Evolutionary conservation across 371 early-diverging fungal species (phyloP).

Genomic region (Phascolomyces articulosus): DNA sequence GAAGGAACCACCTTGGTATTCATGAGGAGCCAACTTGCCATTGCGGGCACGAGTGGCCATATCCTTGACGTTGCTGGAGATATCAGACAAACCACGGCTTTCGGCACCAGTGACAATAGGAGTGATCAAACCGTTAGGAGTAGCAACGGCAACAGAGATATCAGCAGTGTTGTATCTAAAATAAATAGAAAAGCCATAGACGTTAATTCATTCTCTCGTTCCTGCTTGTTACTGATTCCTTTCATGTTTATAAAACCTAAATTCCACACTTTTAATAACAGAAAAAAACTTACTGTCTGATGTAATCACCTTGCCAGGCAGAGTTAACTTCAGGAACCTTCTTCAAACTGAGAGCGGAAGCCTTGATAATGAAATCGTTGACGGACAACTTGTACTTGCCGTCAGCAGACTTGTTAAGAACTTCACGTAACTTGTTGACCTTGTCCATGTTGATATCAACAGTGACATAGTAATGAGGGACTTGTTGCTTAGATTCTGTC

Average conservation of each 20-base stretch:
- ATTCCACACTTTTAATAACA: too few species aligned
- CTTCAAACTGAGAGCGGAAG: constrained; percentile 87
- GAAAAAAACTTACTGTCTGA: constrained; percentile 77
- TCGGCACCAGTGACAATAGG: constrained; percentile 92
- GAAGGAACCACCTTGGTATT: constrained; percentile 97
- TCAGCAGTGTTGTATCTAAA: constrained; percentile 87
- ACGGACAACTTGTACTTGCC: constrained; percentile 96
- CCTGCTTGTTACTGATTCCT: too few species aligned
- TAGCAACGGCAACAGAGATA: constrained; percentile 95
- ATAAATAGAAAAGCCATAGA: not conserved
- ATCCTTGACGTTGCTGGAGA: constrained; percentile 85
- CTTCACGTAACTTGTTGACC: constrained; percentile 83
- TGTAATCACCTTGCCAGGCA: constrained; percentile 93
- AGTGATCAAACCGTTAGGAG: constrained; percentile 94
- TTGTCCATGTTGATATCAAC: constrained; percentile 90
- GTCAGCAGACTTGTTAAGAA: constrained; percentile 83
- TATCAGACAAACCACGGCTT: constrained; percentile 82
- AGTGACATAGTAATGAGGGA: constrained; percentile 97
- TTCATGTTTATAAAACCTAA: too few species aligned
- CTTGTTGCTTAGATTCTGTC: constrained; percentile 83
- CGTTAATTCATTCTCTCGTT: too few species aligned
- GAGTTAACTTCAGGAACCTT: constrained; percentile 96
- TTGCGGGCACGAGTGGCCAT: constrained; percentile 87
- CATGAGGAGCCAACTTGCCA: constrained; percentile 91
- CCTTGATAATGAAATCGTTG: constrained; percentile 98